These are phyloP conservation scores for Arabis hirsuta DNA, from an alignment of 345 rosid species.

Conservation along the genomic window DNA sequence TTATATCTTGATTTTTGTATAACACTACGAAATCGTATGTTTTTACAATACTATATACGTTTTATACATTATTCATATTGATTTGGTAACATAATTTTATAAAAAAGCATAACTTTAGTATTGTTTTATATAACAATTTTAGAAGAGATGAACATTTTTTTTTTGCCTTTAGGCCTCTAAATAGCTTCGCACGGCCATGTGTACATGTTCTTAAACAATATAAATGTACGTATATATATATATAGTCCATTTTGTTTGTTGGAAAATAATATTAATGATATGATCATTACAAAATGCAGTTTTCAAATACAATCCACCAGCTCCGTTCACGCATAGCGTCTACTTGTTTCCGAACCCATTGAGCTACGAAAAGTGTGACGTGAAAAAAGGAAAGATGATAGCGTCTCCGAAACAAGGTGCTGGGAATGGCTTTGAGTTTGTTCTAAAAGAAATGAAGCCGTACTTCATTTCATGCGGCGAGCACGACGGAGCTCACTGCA, in stretches of 20 bases:
- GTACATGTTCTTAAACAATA: background rate
- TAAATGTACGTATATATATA: background rate
- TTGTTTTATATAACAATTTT: too few relatives aligned
- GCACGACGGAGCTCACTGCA: conserved; percentile 65
- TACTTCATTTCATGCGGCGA: conserved; percentile 77
- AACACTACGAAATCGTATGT: too few relatives aligned
- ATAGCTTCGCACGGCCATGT: too few relatives aligned
- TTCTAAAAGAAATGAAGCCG: conserved; percentile 49
- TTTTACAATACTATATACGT: too few relatives aligned
- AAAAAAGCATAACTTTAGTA: too few relatives aligned
- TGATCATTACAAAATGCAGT: conserved; percentile 47
- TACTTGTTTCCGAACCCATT: conserved; percentile 55
- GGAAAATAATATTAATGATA: background rate
- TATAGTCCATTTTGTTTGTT: background rate
- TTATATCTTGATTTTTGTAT: too few relatives aligned
- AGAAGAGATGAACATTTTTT: too few relatives aligned
- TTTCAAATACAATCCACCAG: conserved; percentile 73
- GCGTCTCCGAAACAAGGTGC: conserved; percentile 59
- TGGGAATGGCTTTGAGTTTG: conserved; percentile 67
- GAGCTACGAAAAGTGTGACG: conserved; percentile 60
- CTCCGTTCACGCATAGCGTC: conserved; percentile 59
- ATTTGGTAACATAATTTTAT: too few relatives aligned
- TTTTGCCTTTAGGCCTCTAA: too few relatives aligned
- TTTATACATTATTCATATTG: too few relatives aligned
- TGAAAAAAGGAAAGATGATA: conserved; percentile 54